Percentiles rank a stretch among this genome's conserved stretches.
phyloP scores from a whole-genome alignment of 805 yeast genomes.

The Hanseniaspora lindneri region DNA sequence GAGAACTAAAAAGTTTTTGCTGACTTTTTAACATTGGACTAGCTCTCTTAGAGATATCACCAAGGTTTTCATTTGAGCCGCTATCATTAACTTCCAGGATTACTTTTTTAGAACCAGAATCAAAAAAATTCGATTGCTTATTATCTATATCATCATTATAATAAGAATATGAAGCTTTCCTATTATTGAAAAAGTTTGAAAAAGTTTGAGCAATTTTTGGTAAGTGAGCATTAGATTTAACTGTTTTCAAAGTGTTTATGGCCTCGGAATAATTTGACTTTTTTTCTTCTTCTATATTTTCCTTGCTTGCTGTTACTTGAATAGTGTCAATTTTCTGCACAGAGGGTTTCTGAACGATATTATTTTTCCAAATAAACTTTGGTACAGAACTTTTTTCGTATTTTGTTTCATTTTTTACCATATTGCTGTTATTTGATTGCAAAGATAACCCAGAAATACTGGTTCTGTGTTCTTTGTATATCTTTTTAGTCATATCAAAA shows the following conservation, averaged over 20 bases:
- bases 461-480: conserved; percentile 9
- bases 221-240: conserved; percentile 6
- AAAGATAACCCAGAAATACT: not conserved
- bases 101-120: not conserved
- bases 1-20: conserved; percentile 2
- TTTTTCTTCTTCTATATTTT: conserved; percentile 6
- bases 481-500: conserved; percentile 5
- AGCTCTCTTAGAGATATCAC: no score
- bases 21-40: not conserved
- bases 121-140: not conserved
- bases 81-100: no score
- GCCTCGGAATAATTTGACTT: conserved; percentile 9
- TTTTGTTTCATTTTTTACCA: not conserved
- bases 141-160: not conserved
- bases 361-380: conserved; percentile 16
- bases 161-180: not conserved
- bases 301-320: conserved; percentile 12
- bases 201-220: conserved; percentile 11
- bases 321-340: not conserved
- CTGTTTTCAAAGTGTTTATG: conserved; percentile 6
- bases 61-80: no score
- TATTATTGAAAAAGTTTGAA: not conserved
- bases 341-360: conserved; percentile 2
- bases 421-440: not conserved
- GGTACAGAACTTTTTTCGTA: not conserved